Conservation (phyloP, 2,329 filamentous ascomycete species). For the Ophiocordyceps robertsii region DNA sequence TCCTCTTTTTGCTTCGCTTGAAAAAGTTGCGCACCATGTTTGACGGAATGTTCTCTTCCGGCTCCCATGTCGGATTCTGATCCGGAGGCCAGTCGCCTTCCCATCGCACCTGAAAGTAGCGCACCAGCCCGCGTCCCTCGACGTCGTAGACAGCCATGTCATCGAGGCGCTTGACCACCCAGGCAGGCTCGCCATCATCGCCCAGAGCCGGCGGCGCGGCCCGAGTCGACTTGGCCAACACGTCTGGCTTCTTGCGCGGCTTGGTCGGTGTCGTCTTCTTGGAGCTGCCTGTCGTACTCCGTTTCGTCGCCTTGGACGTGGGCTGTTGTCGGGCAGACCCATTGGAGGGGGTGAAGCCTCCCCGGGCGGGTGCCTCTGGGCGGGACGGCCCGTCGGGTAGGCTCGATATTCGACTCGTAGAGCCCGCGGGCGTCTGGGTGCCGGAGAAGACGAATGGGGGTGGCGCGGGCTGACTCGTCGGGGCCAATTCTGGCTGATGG, state of each 20-base stretch:
- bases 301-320: too few relatives aligned
- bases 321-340: too few relatives aligned
- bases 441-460: too few relatives aligned
- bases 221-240: neutral
- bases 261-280: constrained; percentile 1
- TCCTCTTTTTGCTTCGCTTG: constrained; percentile 14
- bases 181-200: constrained; percentile 15
- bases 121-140: constrained; percentile 19
- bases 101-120: constrained; percentile 41
- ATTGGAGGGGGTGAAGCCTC: too few relatives aligned
- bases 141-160: constrained; percentile 24
- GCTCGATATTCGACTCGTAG: too few relatives aligned
- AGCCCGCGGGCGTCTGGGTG: too few relatives aligned
- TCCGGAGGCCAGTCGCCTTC: constrained; percentile 41
- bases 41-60: constrained; percentile 33
- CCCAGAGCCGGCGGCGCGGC: neutral
- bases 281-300: neutral
- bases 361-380: too few relatives aligned
- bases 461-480: too few relatives aligned
- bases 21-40: constrained; percentile 27
- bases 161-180: constrained; percentile 31
- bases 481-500: too few relatives aligned
- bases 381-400: too few relatives aligned
- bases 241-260: neutral
- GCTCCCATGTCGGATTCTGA: constrained; percentile 46